Percentiles rank a stretch among this genome's conserved stretches.
Conservation (phyloP, 805 yeast species). For the Saitoella complicata region DNA sequence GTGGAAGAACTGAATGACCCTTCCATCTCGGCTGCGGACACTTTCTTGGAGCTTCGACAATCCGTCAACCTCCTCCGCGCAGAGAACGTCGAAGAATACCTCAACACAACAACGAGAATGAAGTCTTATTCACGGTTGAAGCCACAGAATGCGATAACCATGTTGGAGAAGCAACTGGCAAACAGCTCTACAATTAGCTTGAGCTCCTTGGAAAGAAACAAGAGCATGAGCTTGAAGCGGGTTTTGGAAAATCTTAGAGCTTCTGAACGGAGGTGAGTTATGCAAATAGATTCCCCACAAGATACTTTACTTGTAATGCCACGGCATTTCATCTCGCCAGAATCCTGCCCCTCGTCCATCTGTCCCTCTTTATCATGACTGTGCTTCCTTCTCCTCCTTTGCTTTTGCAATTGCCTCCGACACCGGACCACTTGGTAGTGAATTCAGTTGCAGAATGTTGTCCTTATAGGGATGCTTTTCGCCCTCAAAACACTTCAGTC, state of each 20-base stretch:
- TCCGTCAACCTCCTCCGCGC: conserved; percentile 50
- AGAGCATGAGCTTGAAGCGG: too few relatives aligned
- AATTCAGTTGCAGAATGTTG: conserved; percentile 35
- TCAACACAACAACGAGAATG: conserved; percentile 36
- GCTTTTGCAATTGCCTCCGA: too few relatives aligned
- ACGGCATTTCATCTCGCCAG: too few relatives aligned
- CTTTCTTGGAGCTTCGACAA: conserved; percentile 67
- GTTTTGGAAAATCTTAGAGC: too few relatives aligned
- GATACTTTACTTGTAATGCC: too few relatives aligned
- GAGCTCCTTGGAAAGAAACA: too few relatives aligned
- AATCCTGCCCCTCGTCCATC: too few relatives aligned
- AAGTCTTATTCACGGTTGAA: conserved; percentile 59
- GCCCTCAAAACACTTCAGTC: conserved; percentile 79
- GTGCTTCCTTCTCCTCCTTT: too few relatives aligned
- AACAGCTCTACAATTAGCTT: too few relatives aligned
- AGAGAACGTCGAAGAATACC: conserved; percentile 49
- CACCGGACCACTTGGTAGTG: background rate
- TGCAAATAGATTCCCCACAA: too few relatives aligned
- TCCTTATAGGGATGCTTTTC: conserved; percentile 72
- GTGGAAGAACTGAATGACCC: conserved; percentile 19
- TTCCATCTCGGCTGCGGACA: conserved; percentile 17
- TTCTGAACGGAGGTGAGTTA: too few relatives aligned
- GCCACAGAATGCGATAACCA: conserved; percentile 49
- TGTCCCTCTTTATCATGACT: too few relatives aligned
- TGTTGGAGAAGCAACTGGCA: conserved; percentile 33